Evolutionary conservation across 1,139 yeast genomes (phyloP), one percentile per base, ranked within the genome.

Genomic region (Magnusiomyces fungicola): DNA sequence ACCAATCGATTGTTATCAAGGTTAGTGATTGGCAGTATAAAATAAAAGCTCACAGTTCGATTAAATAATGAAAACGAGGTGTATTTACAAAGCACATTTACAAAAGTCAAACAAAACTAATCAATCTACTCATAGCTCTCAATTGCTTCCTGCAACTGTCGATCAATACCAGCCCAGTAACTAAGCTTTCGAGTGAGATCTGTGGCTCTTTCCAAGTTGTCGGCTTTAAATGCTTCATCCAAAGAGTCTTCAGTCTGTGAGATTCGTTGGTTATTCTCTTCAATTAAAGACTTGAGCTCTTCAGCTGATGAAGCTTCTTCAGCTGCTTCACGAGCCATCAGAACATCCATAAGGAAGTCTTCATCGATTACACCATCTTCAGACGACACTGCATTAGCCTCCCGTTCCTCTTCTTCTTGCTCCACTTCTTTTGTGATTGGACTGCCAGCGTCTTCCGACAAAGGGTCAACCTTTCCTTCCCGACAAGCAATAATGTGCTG

Each of bases 131-230:
- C 48, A 30, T 21, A 44, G 18, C 39, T 32, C 21, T 48, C 50
- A 19, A 38, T 29, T 12, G 45, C 83, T 47, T 86, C 90, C 57
- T 78, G 79, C 43, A 89, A 76, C 3, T 87, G 90, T 45, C 75
- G 76, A 47, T 79, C 79, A 40, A 90, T 80, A 61, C 86, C 89
- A 45, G 75, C 76, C 95, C 96, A 90, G 63, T 89, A 92, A 62
- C 86, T 86, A 55, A 92, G 68, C 55, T 78, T 76, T 27, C 88
- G 78, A 1, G 95, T 83, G 53, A 81, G 80, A 53, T 76, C 67
- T 52, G 83, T 78, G 24, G 94, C 83, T 1, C 64, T 61, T 22
- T 78, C 76, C 73, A 81, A 76, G 49, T 79, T 71, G 21, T 66
- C 64, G 0, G 52, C 33, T 1, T 58, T 57, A 54, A 74, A 75